Evolutionary conservation across 305 asterid species (phyloP).

Genomic region (Fraxinus sp.): DNA sequence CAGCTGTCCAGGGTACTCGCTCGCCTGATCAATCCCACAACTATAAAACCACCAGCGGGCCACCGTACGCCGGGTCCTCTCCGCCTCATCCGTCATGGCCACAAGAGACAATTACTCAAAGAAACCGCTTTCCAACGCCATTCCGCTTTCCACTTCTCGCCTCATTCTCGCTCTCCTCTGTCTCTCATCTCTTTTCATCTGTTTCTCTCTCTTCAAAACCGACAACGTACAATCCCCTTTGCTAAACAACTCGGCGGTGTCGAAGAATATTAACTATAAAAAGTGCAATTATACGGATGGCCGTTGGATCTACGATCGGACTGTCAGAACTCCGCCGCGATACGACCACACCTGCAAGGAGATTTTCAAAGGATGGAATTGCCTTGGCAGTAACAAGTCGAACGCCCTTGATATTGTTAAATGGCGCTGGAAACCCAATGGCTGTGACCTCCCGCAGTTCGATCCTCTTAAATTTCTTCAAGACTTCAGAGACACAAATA

Average conservation of each 20-base stretch:
- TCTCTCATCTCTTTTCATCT: conserved; percentile 48
- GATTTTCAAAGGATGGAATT: conserved; percentile 97
- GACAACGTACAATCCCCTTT: conserved; percentile 29
- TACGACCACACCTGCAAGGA: conserved; percentile 86
- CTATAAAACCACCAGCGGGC: conserved; percentile 3
- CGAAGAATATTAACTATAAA: conserved; percentile 6
- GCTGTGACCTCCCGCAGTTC: conserved; percentile 70
- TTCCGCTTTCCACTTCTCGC: conserved; percentile 34
- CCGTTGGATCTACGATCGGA: conserved; percentile 65
- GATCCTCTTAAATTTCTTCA: conserved; percentile 67
- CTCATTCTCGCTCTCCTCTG: conserved; percentile 49
- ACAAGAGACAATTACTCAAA: conserved; percentile 36
- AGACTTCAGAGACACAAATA: conserved; percentile 60
- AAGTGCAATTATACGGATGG: conserved; percentile 70
- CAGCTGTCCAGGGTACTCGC: no score
- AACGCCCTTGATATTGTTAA: conserved; percentile 70
- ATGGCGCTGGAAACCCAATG: conserved; percentile 91
- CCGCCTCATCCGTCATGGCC: conserved; percentile 47
- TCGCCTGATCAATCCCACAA: no score
- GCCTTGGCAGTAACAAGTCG: conserved; percentile 65
- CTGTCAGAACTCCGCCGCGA: conserved; percentile 52
- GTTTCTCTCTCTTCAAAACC: conserved; percentile 51
- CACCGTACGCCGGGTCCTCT: conserved; percentile 31
- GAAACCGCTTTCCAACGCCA: conserved; percentile 36
- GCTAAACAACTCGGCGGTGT: conserved; percentile 26